Evolutionary conservation across 192 early-diverging fungal genomes (phyloP), one percentile per base, ranked within the genome.

Genomic region (Coemansia sp.): DNA sequence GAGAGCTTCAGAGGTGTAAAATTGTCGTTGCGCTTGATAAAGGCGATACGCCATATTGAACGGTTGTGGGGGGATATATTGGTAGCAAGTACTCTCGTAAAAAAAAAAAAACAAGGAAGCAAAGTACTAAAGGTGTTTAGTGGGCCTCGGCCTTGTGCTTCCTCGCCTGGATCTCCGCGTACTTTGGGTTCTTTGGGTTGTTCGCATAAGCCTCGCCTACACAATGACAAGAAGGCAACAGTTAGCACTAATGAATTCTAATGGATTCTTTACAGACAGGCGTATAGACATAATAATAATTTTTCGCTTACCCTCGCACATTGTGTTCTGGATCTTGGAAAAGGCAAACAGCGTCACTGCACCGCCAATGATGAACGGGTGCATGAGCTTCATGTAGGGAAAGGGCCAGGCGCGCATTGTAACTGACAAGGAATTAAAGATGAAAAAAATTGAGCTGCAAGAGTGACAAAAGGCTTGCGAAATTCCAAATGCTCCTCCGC

Each of bases 361-460:
- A 32, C 80, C 76, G 47, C 80, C 80, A 64, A 83, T 64, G 22
- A 78, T 54, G 68, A 83, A 83, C 43, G 80, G 80, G 72, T 77
- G 76, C 80, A 83, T 83, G 63, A 83, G 74, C 72, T 83, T 83
- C 71, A 64, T 67, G 68, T 74, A 83, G 22, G 80, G 80, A 37
- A 82, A 82, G 4, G 74, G 63, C 79, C 79, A 82, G 67, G 79
- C 70, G 51, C 79, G 79, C 79, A 82, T 82, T 53, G 41, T 60
- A 24, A 39, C 9, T 42, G 35, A 56, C 14, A 8, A 59, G 49
- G 20, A 15, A 19, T 12, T 41, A 51, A 43, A 43, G 51, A 1
- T 36, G 49, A 49, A 68, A 8, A 37, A 25, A 54, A 22, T 10
- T 22, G 35, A 15, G 57, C 14, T 22, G 19, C 24, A 56, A 41